Percentiles rank a stretch among this genome's conserved stretches.
These are phyloP conservation scores for Flaveria floridana DNA, from an alignment of 140 eudicot species.

Conservation along the genomic window DNA sequence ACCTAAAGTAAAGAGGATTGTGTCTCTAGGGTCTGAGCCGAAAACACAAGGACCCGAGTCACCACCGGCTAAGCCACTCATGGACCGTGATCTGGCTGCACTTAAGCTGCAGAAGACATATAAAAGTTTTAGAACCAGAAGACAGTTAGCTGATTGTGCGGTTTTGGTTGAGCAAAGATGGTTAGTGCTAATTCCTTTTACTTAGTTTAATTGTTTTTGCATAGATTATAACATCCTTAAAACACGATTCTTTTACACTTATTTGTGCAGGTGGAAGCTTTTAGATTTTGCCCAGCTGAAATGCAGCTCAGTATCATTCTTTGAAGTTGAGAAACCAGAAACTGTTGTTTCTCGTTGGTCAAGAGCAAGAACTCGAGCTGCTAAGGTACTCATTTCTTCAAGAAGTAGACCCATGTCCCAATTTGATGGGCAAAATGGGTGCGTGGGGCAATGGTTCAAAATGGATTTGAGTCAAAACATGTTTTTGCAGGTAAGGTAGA, in stretches of 20 bases:
- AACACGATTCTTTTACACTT: not conserved
- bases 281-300: constrained; percentile 82
- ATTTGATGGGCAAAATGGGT: not conserved
- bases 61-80: constrained; percentile 34
- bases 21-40: constrained; percentile 1
- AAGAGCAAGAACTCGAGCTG: constrained; percentile 88
- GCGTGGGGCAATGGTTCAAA: not conserved
- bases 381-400: constrained; percentile 54
- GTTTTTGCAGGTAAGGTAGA: not conserved
- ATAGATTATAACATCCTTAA: not conserved
- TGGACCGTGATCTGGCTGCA: constrained; percentile 63
- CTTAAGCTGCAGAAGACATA: constrained; percentile 79
- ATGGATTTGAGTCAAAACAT: not conserved
- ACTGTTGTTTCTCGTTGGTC: constrained; percentile 93
- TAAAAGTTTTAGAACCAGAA: constrained; percentile 85
- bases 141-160: constrained; percentile 90
- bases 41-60: constrained; percentile 32
- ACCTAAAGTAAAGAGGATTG: constrained; percentile 26
- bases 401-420: constrained; percentile 3
- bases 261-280: constrained; percentile 78
- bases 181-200: constrained; percentile 38
- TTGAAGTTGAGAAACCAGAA: constrained; percentile 80
- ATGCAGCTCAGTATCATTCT: constrained; percentile 80
- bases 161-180: constrained; percentile 86
- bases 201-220: not conserved